Evolutionary conservation across 306 rosid species (phyloP).

Genomic region (Acmispon strigosus): DNA sequence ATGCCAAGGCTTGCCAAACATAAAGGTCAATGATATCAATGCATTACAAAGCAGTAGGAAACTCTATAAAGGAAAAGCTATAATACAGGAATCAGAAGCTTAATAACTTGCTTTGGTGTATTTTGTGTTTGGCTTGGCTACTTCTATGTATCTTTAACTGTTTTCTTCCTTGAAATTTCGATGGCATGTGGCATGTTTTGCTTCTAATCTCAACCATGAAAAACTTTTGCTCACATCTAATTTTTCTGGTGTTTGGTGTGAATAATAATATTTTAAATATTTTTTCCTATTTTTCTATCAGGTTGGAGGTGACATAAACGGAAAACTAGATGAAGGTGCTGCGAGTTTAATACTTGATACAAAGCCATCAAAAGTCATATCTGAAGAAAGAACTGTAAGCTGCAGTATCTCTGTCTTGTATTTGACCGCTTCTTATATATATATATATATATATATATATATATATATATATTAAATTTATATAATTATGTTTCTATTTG

Average conservation of each 20-base stretch:
- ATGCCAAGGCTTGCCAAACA: neutral
- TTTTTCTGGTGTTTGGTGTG: conserved; percentile 9
- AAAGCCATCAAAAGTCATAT: conserved; percentile 89
- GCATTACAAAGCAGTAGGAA: neutral
- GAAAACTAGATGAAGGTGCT: conserved; percentile 79
- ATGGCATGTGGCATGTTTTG: neutral
- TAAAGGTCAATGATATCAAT: neutral
- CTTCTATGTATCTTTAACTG: neutral
- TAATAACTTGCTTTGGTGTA: neutral
- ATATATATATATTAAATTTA: neutral
- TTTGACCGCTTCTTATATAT: neutral
- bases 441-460: neutral
- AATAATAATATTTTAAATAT: neutral
- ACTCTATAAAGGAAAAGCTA: neutral
- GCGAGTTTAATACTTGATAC: conserved; percentile 79
- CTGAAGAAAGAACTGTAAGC: conserved; percentile 83
- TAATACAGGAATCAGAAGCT: neutral
- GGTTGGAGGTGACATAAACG: conserved; percentile 78
- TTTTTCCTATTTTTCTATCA: conserved; percentile 34
- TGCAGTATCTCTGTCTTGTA: conserved; percentile 17
- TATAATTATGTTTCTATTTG: neutral
- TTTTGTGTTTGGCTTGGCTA: neutral
- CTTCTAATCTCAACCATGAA: neutral
- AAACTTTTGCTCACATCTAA: neutral
- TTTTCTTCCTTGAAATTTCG: neutral